phyloP scores from a whole-genome alignment of 352 stramenopile species.

The Phytophthora sp. region DNA sequence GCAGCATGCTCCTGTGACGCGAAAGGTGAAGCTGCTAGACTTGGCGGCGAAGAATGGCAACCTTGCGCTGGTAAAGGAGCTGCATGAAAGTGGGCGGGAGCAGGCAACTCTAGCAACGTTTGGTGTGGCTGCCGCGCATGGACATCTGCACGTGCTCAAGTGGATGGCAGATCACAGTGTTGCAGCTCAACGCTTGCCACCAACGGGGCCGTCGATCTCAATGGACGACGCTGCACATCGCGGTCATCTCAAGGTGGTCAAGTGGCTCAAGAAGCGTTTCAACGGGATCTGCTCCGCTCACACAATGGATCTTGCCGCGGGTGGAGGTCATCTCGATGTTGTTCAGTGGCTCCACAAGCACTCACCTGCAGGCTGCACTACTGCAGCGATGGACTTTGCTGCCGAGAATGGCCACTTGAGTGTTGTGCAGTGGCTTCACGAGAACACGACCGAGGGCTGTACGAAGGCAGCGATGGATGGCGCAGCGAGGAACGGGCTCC shows the following conservation, averaged over 20 bases:
- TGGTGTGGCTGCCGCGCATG: slow-evolving; percentile 2
- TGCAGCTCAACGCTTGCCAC: not conserved
- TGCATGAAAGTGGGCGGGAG: slow-evolving; percentile 2
- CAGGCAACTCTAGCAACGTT: slow-evolving; percentile 10
- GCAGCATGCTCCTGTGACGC: not conserved
- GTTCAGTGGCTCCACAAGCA: slow-evolving; percentile 15
- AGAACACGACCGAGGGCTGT: not conserved
- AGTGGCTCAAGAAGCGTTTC: slow-evolving; percentile 15
- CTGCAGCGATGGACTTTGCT: slow-evolving; percentile 11
- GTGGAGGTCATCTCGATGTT: slow-evolving; percentile 6
- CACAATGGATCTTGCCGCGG: slow-evolving; percentile 6
- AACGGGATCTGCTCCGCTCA: not conserved
- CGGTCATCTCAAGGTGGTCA: slow-evolving; percentile 14
- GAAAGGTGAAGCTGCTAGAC: slow-evolving; percentile 8
- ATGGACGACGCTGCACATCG: slow-evolving; percentile 11
- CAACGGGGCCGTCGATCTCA: not conserved
- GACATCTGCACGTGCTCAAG: slow-evolving; percentile 16
- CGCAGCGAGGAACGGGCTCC: no score
- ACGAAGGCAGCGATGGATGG: no score
- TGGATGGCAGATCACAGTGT: slow-evolving; percentile 12
- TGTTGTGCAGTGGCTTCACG: slow-evolving; percentile 2
- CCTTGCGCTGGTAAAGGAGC: slow-evolving; percentile 13
- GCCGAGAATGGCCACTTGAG: not conserved
- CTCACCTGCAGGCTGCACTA: slow-evolving; percentile 6
- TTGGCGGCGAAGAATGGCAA: slow-evolving; percentile 5